phyloP scores from a whole-genome alignment of 148 eudicot species.

The Agrostemma githago region DNA sequence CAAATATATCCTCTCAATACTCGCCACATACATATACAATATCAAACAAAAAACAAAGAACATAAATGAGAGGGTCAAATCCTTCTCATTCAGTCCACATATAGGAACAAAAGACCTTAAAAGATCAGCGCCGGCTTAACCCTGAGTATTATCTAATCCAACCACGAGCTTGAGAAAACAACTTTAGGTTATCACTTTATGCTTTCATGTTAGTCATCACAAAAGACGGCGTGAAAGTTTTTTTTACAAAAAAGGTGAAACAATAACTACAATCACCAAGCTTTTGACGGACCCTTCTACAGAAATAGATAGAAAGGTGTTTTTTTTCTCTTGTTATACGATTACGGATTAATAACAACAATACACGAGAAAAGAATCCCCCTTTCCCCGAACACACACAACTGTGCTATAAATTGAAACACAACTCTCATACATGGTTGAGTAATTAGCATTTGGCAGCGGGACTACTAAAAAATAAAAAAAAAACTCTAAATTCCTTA shows the following conservation, averaged over 20 bases:
- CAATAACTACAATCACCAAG: background rate
- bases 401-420: no score
- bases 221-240: background rate
- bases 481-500: background rate
- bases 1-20: conserved; percentile 38
- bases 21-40: conserved; percentile 14
- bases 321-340: no score
- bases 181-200: background rate
- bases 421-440: no score
- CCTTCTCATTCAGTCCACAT: background rate
- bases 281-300: background rate
- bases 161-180: background rate
- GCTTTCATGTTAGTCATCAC: background rate
- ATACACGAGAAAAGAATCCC: no score
- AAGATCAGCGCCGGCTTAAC: background rate
- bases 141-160: background rate
- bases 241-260: background rate
- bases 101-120: background rate
- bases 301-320: no score
- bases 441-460: no score
- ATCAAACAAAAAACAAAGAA: background rate
- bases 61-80: background rate
- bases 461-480: no score
- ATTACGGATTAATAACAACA: no score
- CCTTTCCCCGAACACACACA: no score